Evolutionary conservation across 2,329 filamentous ascomycete species (phyloP).

Genomic region (Aspergillus sp.): DNA sequence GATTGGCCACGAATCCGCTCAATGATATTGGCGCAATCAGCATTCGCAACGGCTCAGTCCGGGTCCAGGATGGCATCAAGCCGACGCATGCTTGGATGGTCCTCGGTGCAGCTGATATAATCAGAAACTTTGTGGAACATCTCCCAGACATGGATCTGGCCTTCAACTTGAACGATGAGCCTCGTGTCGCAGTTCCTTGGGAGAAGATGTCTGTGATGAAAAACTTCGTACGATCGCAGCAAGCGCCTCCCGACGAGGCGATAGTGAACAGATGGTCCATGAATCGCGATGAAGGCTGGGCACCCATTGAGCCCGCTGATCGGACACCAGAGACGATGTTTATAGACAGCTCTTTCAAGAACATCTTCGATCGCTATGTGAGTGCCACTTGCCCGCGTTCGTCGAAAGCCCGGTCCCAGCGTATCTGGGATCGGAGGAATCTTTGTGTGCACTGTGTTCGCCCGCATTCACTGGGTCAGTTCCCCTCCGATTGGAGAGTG

Average conservation of each 20-base stretch:
- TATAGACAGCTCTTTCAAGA: slow-evolving; percentile 38
- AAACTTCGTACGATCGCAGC: slow-evolving; percentile 21
- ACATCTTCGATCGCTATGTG: slow-evolving; percentile 41
- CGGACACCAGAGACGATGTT: slow-evolving; percentile 36
- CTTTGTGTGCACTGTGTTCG: slow-evolving; percentile 63
- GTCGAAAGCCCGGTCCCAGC: slow-evolving; percentile 58
- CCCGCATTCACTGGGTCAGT: slow-evolving; percentile 65
- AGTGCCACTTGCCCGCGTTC: slow-evolving; percentile 60
- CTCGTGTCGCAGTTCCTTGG: slow-evolving; percentile 55
- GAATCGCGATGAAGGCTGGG: slow-evolving; percentile 38
- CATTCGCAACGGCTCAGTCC: slow-evolving; percentile 53
- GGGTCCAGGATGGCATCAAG: slow-evolving; percentile 49
- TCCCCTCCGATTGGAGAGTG: slow-evolving; percentile 63
- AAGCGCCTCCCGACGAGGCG: slow-evolving; percentile 16
- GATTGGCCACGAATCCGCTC: slow-evolving; percentile 52
- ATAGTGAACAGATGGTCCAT: slow-evolving; percentile 34
- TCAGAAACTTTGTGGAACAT: slow-evolving; percentile 51
- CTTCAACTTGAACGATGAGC: slow-evolving; percentile 62
- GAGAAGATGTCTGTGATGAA: slow-evolving; percentile 39
- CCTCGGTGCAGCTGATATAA: slow-evolving; percentile 52
- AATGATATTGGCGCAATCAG: slow-evolving; percentile 56
- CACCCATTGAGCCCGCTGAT: slow-evolving; percentile 32
- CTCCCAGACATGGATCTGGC: slow-evolving; percentile 63
- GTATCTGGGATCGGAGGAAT: slow-evolving; percentile 61
- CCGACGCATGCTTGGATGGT: slow-evolving; percentile 60